Conservation (phyloP, 192 early-diverging fungal genomes). For the Coemansia sp. region DNA sequence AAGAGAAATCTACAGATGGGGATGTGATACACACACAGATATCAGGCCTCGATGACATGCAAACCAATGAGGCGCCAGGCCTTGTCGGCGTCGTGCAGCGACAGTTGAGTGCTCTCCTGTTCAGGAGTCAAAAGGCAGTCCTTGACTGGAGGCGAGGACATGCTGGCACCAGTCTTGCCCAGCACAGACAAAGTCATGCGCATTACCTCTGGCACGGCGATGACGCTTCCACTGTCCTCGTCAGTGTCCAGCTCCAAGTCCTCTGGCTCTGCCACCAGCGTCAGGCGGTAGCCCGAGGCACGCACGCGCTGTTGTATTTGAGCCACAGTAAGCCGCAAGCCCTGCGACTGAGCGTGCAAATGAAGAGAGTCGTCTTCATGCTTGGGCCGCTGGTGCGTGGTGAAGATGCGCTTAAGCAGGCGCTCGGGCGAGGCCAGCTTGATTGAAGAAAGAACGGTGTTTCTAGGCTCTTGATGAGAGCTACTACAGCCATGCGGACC, state of each 20-base stretch:
- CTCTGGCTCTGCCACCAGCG: slow-evolving; percentile 45
- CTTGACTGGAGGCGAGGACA: slow-evolving; percentile 12
- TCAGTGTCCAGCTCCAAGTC: slow-evolving; percentile 47
- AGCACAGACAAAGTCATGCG: slow-evolving; percentile 56
- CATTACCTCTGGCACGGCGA: slow-evolving; percentile 49
- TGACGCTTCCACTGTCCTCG: slow-evolving; percentile 52
- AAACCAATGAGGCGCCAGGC: slow-evolving; percentile 54
- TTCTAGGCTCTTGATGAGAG: slow-evolving; percentile 23
- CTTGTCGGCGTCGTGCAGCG: slow-evolving; percentile 39
- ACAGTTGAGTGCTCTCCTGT: slow-evolving; percentile 40
- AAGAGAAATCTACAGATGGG: slow-evolving; percentile 1
- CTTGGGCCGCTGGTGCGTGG: slow-evolving; percentile 52
- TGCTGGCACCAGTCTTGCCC: slow-evolving; percentile 28
- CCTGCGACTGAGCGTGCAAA: background rate
- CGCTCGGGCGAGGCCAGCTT: slow-evolving; percentile 42
- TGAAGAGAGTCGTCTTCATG: background rate
- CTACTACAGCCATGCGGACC: slow-evolving; percentile 37
- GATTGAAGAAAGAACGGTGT: slow-evolving; percentile 6
- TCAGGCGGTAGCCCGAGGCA: slow-evolving; percentile 45
- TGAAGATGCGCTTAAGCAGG: slow-evolving; percentile 49
- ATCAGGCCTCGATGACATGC: slow-evolving; percentile 48
- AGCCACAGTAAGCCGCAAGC: slow-evolving; percentile 31
- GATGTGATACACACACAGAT: background rate
- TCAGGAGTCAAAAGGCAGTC: slow-evolving; percentile 44
- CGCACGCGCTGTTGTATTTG: slow-evolving; percentile 55